phyloP scores from a whole-genome alignment of 352 stramenopile species.

The Globisporangium takayamanum region DNA sequence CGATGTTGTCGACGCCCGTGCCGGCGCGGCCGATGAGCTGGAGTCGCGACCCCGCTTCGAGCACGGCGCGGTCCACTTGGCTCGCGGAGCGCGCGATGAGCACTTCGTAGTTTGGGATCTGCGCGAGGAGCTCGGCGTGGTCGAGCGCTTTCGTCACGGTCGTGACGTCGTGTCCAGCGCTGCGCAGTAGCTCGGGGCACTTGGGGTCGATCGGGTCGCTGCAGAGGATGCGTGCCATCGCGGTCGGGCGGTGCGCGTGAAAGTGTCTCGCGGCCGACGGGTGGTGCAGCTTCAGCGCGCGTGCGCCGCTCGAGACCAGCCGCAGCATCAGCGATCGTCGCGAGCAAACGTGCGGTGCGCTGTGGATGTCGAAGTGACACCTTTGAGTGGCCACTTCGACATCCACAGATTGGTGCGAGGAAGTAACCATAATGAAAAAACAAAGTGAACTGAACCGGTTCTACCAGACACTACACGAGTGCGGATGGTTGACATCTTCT shows the following conservation, averaged over 20 bases:
- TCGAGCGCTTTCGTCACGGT: slow-evolving; percentile 32
- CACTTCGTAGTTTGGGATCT: slow-evolving; percentile 83
- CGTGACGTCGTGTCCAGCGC: slow-evolving; percentile 82
- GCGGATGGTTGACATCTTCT: too few species aligned
- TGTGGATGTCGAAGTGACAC: slow-evolving; percentile 8
- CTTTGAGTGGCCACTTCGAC: too few species aligned
- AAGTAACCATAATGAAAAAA: too few species aligned
- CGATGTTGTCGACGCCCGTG: slow-evolving; percentile 93
- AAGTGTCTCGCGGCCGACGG: slow-evolving; percentile 12
- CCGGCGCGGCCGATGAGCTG: slow-evolving; percentile 87
- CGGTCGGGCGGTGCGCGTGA: slow-evolving; percentile 32
- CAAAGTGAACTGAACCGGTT: too few species aligned
- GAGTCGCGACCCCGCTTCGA: slow-evolving; percentile 51
- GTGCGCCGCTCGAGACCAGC: slow-evolving; percentile 29
- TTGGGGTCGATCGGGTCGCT: slow-evolving; percentile 82
- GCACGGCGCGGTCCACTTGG: slow-evolving; percentile 63
- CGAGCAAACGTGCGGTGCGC: neutral
- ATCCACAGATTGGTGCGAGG: too few species aligned
- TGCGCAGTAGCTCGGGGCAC: slow-evolving; percentile 73
- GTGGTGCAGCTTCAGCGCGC: slow-evolving; percentile 23
- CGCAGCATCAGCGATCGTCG: slow-evolving; percentile 38
- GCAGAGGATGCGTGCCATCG: slow-evolving; percentile 84
- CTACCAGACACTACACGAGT: too few species aligned
- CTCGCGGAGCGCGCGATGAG: slow-evolving; percentile 84
- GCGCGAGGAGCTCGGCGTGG: slow-evolving; percentile 55